A percentile compares a stretch with the other conserved stretches of the same genome.
Evolutionary conservation across 164 flowering plant species (phyloP).

Genomic region (Magnolia kwangsiensis): DNA sequence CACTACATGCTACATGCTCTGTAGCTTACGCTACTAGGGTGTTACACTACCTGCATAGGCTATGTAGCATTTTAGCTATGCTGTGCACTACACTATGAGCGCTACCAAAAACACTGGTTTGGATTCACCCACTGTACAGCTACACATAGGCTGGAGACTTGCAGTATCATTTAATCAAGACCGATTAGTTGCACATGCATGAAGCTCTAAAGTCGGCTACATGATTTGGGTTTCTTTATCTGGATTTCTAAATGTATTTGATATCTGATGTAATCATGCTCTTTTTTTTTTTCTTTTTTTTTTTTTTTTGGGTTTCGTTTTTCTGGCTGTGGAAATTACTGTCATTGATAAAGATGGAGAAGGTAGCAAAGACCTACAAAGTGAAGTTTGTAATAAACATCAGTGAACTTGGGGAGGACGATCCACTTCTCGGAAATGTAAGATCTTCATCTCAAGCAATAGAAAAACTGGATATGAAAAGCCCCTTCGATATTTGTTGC

Average conservation of each 20-base stretch:
- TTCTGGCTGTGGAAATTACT: slow-evolving; percentile 9
- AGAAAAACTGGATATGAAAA: neutral
- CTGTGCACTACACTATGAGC: no score
- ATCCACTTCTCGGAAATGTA: slow-evolving; percentile 62
- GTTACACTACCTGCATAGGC: no score
- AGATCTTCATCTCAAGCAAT: slow-evolving; percentile 14
- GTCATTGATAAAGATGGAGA: slow-evolving; percentile 51
- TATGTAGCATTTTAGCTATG: no score
- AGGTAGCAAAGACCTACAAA: slow-evolving; percentile 37
- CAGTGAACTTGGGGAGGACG: slow-evolving; percentile 60
- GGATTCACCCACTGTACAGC: no score
- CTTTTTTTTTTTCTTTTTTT: neutral
- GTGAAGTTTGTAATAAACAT: slow-evolving; percentile 53
- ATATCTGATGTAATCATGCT: neutral
- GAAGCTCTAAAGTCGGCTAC: no score
- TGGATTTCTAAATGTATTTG: neutral
- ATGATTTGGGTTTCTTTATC: no score
- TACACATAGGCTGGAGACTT: no score
- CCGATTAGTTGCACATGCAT: no score
- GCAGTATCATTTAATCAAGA: no score
- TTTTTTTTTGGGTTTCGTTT: neutral
- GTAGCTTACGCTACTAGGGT: no score
- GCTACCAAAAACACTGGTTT: no score
- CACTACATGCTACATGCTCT: no score
- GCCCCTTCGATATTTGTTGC: neutral